phyloP scores from a whole-genome alignment of 2,329 filamentous ascomycete genomes.

The Pseudophaeomoniella oleicola region DNA sequence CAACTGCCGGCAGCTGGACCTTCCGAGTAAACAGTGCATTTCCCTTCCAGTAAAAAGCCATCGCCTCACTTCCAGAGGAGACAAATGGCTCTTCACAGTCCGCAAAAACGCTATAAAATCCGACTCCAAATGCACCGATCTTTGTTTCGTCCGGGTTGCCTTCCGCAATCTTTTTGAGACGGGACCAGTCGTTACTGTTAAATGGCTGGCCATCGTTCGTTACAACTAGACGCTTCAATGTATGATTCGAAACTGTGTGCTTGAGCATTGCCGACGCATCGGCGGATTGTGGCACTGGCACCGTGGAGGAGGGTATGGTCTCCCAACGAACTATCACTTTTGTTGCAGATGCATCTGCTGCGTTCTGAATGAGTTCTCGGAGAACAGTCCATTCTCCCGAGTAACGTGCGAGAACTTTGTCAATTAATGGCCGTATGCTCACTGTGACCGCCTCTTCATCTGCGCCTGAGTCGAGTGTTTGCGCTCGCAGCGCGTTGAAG shows the following conservation, averaged over 20 bases:
- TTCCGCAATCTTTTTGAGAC: conserved; percentile 93
- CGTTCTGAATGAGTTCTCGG: conserved; percentile 92
- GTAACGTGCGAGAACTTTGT: conserved; percentile 92
- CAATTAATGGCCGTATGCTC: conserved; percentile 89
- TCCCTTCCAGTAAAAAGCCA: conserved; percentile 99
- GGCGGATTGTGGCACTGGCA: conserved; percentile 52
- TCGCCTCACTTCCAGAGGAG: conserved; percentile 78
- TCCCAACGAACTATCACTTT: conserved; percentile 87
- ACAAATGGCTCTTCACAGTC: conserved; percentile 98
- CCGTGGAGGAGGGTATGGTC: conserved; percentile 65
- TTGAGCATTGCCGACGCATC: conserved; percentile 61
- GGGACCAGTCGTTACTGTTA: conserved; percentile 77
- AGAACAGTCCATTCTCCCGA: conserved; percentile 84
- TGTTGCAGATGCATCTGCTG: conserved; percentile 87
- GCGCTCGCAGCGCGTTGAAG: conserved; percentile 59
- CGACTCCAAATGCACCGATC: conserved; percentile 95
- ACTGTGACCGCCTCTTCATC: conserved; percentile 97
- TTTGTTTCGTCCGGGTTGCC: conserved; percentile 98
- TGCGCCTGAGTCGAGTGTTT: conserved; percentile 70
- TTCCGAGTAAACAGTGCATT: conserved; percentile 90
- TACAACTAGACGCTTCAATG: conserved; percentile 72
- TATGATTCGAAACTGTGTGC: conserved; percentile 73
- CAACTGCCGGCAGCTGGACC: conserved; percentile 53
- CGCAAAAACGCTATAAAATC: conserved; percentile 96
- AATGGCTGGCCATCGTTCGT: conserved; percentile 87